These are phyloP conservation scores for Effrenium voratum DNA, from an alignment of 73 alveolate species.

Conservation along the genomic window DNA sequence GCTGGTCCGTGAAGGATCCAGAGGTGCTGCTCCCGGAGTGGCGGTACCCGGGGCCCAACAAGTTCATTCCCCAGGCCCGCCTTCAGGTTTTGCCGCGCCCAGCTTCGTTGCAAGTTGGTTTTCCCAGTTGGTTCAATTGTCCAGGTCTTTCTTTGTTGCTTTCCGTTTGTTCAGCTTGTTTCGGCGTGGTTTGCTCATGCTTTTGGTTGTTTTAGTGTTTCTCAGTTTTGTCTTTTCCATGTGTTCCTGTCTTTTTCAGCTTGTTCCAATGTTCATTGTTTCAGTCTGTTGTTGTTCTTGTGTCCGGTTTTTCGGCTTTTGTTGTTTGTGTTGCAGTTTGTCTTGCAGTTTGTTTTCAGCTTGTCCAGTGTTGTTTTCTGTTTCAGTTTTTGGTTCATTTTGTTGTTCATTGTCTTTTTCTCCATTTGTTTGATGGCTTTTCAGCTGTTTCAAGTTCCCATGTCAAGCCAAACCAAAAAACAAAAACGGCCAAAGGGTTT, in stretches of 20 bases:
- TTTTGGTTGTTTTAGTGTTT: too few species aligned
- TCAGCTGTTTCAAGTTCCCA: not conserved
- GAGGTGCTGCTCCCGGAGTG: slow-evolving; percentile 11
- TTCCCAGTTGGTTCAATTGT: too few species aligned
- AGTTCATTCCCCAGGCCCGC: not conserved
- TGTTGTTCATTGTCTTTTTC: not conserved
- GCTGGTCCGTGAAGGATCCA: not conserved
- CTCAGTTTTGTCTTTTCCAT: too few species aligned
- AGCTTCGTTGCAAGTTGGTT: not conserved
- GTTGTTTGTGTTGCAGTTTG: not conserved
- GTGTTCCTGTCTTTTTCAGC: too few species aligned
- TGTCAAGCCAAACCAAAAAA: not conserved
- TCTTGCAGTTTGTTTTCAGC: not conserved
- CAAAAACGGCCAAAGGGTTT: too few species aligned
- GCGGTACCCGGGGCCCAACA: slow-evolving; percentile 32
- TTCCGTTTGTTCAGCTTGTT: too few species aligned
- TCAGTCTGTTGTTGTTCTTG: not conserved
- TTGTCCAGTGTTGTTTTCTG: not conserved
- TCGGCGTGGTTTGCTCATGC: too few species aligned
- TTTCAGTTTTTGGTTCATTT: not conserved
- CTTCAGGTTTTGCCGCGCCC: not conserved
- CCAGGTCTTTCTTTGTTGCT: too few species aligned
- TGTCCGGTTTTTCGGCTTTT: not conserved
- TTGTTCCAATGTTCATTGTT: not conserved
- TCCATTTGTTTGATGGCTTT: not conserved